A percentile compares a stretch with the other conserved stretches of the same genome.
Evolutionary conservation across 225 moss, liverwort and hornwort species (phyloP).

Genomic region (Marchantia polymorpha): DNA sequence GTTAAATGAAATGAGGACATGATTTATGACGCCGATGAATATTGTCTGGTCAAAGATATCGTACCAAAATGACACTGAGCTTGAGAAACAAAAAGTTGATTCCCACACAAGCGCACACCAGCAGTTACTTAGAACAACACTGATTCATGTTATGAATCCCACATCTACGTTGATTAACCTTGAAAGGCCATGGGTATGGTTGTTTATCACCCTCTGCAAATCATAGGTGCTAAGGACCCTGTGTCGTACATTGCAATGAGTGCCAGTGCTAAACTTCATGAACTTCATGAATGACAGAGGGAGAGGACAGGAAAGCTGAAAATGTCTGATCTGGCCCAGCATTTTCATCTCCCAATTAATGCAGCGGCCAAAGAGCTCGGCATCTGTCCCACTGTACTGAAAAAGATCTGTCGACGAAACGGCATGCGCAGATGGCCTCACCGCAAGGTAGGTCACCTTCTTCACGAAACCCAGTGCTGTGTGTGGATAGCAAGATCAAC

Average conservation of each 20-base stretch:
- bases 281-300: constrained; percentile 57
- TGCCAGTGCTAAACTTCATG: constrained; percentile 19
- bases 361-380: constrained; percentile 98
- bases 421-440: constrained; percentile 99
- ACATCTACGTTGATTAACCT: not conserved
- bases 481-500: no score
- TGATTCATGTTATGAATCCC: not conserved
- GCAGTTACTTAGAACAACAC: not conserved
- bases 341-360: constrained; percentile 98
- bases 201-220: constrained; percentile 2
- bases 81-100: no score
- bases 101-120: no score
- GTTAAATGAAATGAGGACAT: not conserved
- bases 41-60: not conserved
- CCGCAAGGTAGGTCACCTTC: constrained; percentile 65
- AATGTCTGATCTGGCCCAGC: constrained; percentile 95
- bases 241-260: constrained; percentile 11
- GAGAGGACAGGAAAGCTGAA: constrained; percentile 99
- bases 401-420: constrained; percentile 97
- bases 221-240: constrained; percentile 8
- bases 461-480: no score
- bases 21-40: not conserved
- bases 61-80: no score
- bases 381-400: constrained; percentile 96
- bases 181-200: not conserved